phyloP scores from a whole-genome alignment of 176 grass and related monocot genomes.

The Zizania latifolia region DNA sequence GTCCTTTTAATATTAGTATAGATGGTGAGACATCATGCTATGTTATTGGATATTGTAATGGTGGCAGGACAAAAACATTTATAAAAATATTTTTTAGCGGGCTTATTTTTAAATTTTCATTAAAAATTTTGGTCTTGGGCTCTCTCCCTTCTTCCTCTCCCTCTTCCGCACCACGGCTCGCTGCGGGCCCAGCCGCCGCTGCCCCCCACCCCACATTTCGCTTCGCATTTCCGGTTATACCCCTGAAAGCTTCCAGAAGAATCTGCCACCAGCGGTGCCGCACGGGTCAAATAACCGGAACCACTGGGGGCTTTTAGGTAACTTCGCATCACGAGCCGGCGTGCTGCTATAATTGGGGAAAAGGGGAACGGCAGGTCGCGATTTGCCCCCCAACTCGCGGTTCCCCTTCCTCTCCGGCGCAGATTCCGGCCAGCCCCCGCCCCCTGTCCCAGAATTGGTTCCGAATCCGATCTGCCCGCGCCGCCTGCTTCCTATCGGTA shows the following conservation, averaged over 20 bases:
- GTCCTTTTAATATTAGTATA: no score
- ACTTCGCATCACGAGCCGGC: not conserved
- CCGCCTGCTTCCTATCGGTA: constrained; percentile 23
- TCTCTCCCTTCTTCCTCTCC: no score
- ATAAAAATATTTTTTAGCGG: no score
- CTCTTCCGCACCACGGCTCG: not conserved
- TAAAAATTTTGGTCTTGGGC: no score
- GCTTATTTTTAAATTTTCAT: no score
- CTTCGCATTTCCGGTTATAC: not conserved
- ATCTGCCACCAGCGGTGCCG: not conserved
- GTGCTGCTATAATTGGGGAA: constrained; percentile 9
- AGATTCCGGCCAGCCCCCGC: constrained; percentile 10
- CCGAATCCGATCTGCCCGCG: constrained; percentile 8
- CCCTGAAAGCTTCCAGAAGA: not conserved
- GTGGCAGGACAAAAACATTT: no score
- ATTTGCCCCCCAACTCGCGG: constrained; percentile 15
- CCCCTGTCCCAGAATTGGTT: constrained; percentile 18
- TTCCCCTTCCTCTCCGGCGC: constrained; percentile 1
- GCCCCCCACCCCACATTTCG: not conserved
- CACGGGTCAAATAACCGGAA: not conserved
- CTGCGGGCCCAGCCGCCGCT: not conserved
- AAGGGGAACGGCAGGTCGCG: not conserved
- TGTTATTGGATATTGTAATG: no score
- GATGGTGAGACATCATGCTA: no score
- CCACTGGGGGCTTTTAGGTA: constrained; percentile 6